Evolutionary conservation across 352 stramenopile species (phyloP), one percentile per base, ranked within the genome.

Genomic region (Phytophthora hibernalis): DNA sequence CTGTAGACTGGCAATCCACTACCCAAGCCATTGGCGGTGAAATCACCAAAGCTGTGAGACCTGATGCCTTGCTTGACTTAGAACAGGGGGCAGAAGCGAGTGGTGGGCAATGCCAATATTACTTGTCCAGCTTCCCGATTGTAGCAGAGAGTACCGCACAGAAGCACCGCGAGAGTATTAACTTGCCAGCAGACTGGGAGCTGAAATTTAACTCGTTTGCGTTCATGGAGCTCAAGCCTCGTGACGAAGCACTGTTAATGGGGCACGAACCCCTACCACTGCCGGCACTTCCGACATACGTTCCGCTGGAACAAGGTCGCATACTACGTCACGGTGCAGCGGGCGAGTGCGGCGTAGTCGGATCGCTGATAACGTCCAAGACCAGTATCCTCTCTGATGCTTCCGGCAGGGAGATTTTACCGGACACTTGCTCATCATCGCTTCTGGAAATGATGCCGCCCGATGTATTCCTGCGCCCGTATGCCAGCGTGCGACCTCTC

Each of bases 191-290:
- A 2, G 76, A 89, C 40, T 83, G 77, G 65, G 69, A 76, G 5
- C 65, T 87, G 1, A 73, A 82, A 51, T 80, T 79, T 20, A 74
- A 91, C 44, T 61, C 85, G 0, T 81, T 93, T 16, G 59, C 66
- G 12, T 89, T 90, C 58, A 83, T 95, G 56, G 68, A 77, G 13
- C 64, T 96, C 20, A 77, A 77, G 22, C 76, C 88, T 53, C 82
- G 73, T 10, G 75, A 92, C 18, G 86, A 94, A 60, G 83, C 83
- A 38, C 78, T 91, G 33, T 60, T 91, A 37, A 82, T 78, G 54
- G 83, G 85, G 54, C 86, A 95, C 49, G 74, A 87, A 5, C 67
- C 66, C 0, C 50, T 93, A 1, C 59, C 74, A n/a, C 57, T 88
- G 30, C 84, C 86, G 1, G 69, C 82, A 22, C 64, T 93, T 42